Base-by-base conservation (phyloP, 2,329 filamentous ascomycete genomes). In the Pestalotiopsis sp. region DNA sequence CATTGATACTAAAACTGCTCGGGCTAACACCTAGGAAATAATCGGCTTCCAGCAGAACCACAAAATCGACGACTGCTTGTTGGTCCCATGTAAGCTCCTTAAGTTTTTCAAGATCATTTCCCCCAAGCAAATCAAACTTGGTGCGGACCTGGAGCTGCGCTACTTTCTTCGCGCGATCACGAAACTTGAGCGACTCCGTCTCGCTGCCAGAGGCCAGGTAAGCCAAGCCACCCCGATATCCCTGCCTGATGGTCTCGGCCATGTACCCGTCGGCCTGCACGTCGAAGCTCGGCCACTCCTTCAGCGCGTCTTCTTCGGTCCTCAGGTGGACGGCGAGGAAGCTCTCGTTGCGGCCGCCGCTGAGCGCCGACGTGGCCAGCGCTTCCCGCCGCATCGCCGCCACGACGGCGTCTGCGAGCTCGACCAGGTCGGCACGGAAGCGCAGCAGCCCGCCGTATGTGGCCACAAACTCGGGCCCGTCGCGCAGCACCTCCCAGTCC, bases 1-100 rank as follows among this genome's bases (percentile, higher is more conserved):
- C 80, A 59, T 82, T 84, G 75, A 85, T 82, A 59, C 83, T 82
- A 66, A 85, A 86, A 9, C 82, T 83, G 68, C 82, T 84, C 1
- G 83, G 83, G 23, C 80, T 85, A 58, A 84, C 82, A 4, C 81
- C 81, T 0, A 83, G 70, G 68, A 84, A 84, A 68, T 81, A 81
- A 64, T 80, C 77, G 23, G 77, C 74, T 56, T 75, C 69, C 31
- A 83, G 72, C 49, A 84, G 71, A 4, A 82, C 80, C 1, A 80
- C 71, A 64, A 80, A 83, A 68, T 84, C 82, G 2, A 84, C 76
- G 0, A 83, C 75, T 1, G 80, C 82, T 69, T 82, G 80, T 73
- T 84, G 81, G 71, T 83, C 82, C 81, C 82, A 83, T 41, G 77
- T 82, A 20, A 83, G 70, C 2, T 72, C 70, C 45, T 76, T 70